Evolutionary conservation across 352 stramenopile genomes (phyloP).

Genomic region (Globisporangium megalacanthum): DNA sequence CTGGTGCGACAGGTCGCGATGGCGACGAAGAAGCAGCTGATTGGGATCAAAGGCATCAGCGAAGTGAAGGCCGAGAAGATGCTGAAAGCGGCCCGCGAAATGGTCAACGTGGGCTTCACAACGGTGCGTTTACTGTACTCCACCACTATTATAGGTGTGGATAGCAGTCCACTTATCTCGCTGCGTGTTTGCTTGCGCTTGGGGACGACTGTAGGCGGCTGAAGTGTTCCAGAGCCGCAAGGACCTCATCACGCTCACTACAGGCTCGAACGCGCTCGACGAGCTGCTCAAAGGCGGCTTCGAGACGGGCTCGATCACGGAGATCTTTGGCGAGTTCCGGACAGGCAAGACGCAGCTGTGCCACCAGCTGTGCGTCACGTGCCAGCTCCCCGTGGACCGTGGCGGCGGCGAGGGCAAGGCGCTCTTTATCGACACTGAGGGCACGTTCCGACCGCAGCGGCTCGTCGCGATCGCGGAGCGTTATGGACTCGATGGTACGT

Average conservation of each 20-base stretch:
- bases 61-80: slow-evolving; percentile 99
- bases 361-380: slow-evolving; percentile 99
- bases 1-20: slow-evolving; percentile 80
- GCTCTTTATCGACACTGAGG: slow-evolving; percentile 99
- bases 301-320: slow-evolving; percentile 97
- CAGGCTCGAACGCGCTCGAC: slow-evolving; percentile 87
- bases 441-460: slow-evolving; percentile 96
- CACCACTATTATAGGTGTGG: not conserved
- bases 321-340: slow-evolving; percentile 99
- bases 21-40: slow-evolving; percentile 96
- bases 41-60: slow-evolving; percentile 98
- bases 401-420: slow-evolving; percentile 97
- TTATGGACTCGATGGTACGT: slow-evolving; percentile 92
- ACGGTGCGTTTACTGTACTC: slow-evolving; percentile 73
- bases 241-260: slow-evolving; percentile 94
- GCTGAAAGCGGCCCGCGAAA: slow-evolving; percentile 95
- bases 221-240: slow-evolving; percentile 86
- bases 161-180: not conserved
- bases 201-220: slow-evolving; percentile 47
- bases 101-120: slow-evolving; percentile 99
- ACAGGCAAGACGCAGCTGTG: slow-evolving; percentile 99
- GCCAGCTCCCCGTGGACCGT: slow-evolving; percentile 95
- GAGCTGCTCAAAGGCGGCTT: slow-evolving; percentile 93
- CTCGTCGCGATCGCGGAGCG: slow-evolving; percentile 97
- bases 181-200: not conserved